Base-by-base conservation (phyloP, 495 filamentous ascomycete genomes). In the Talaromyces nanjingensis region DNA sequence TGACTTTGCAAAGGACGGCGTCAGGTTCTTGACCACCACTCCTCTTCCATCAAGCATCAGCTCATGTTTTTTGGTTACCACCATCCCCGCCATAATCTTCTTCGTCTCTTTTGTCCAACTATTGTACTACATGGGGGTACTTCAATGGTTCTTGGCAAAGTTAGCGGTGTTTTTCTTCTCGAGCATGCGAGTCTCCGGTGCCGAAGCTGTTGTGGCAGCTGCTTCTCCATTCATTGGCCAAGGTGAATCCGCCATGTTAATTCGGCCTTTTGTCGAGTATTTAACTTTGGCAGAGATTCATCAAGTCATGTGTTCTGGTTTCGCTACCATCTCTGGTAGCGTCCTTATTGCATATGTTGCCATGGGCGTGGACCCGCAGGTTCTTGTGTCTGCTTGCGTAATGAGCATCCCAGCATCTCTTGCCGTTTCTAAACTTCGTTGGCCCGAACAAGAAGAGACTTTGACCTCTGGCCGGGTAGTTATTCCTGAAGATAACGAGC, bases 211-310 rank as follows among this genome's bases (percentile, higher is more conserved):
- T 29, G 92, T 96, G 27, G 92, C 92, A 29, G 89, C 92, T 49
- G 92, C 92, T 18, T 92, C 92, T 6, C 92, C 92, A 1, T 97
- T 96, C 76, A 93, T 96, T 67, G 92, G 92, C 34, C 92, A 94
- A 77, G 92, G 92, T 66, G 92, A 97, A 79, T 92, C 89, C 9
- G 92, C 91, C 34, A 93, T 97, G 88, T 77, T 97, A 57, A 91
- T 97, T 76, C 86, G 86, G 47, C 91, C 91, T 6, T 97, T 93
- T 74, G 84, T 97, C 55, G 76, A 88, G 6, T 85, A 94, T 72
- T 79, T 96, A 63, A 97, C 92, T 42, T 74, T 84, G 67, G 91
- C 91, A 62, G 92, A 97, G 73, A 72, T 97, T 33, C 92, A 97
- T 73, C 92, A 96, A 72, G 78, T 96, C 71, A 93, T 97, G 92